These are phyloP conservation scores for Verticillium alfalfae DNA, from an alignment of 2,329 filamentous ascomycete genomes.

Conservation along the genomic window DNA sequence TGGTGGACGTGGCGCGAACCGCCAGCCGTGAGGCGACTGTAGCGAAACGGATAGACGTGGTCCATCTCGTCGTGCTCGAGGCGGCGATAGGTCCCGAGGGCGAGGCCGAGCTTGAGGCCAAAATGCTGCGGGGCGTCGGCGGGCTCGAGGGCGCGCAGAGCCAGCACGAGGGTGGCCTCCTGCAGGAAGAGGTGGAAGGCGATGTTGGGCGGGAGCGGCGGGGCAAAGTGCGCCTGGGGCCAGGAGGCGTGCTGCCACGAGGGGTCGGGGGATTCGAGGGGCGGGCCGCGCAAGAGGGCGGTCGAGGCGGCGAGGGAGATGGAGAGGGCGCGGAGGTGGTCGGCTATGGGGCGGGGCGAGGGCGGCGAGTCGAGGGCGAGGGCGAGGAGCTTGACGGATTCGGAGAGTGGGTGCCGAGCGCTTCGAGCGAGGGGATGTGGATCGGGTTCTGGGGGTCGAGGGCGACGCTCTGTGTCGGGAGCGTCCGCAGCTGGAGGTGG, in stretches of 20 bases:
- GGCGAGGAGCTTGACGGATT: constrained; percentile 76
- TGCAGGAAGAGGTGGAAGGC: constrained; percentile 68
- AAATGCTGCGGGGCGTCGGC: constrained; percentile 56
- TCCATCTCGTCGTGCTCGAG: constrained; percentile 78
- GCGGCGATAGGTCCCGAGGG: constrained; percentile 58
- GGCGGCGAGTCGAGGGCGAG: constrained; percentile 58
- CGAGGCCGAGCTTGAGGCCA: constrained; percentile 63
- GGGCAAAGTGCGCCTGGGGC: constrained; percentile 35
- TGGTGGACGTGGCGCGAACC: constrained; percentile 11
- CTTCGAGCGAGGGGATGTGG: constrained; percentile 63
- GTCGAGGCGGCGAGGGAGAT: constrained; percentile 47
- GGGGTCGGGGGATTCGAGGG: constrained; percentile 24
- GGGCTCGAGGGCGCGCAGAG: constrained; percentile 64
- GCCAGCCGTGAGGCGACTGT: constrained; percentile 17
- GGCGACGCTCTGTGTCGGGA: constrained; percentile 45
- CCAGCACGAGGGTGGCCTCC: constrained; percentile 65
- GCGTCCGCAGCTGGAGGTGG: constrained; percentile 68
- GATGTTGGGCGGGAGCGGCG: constrained; percentile 51
- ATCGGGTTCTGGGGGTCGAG: constrained; percentile 44
- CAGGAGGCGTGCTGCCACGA: constrained; percentile 40
- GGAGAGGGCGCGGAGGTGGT: constrained; percentile 50
- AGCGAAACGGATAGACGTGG: constrained; percentile 61
- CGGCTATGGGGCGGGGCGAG: constrained; percentile 50
- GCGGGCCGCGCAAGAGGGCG: constrained; percentile 50
- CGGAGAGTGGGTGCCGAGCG: constrained; percentile 71